Evolutionary conservation across 768 basidiomycete species (phyloP).

Genomic region (Chiua virens): DNA sequence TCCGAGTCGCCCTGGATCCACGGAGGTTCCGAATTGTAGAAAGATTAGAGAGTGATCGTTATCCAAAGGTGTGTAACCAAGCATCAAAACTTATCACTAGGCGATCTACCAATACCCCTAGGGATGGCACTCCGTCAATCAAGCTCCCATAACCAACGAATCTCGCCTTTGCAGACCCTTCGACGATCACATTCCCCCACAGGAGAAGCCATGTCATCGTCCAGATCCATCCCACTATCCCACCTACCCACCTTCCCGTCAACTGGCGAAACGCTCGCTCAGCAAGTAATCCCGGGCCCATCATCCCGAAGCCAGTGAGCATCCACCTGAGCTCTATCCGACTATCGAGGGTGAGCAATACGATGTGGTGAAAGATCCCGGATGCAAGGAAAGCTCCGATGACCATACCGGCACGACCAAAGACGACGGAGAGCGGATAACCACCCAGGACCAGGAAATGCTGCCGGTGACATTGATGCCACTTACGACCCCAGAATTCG

Average conservation of each 20-base stretch:
- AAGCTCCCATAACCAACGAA: constrained; percentile 9
- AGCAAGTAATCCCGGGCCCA: constrained; percentile 48
- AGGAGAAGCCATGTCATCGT: constrained; percentile 27
- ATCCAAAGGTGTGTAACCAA: not conserved
- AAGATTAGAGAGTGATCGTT: too few species aligned
- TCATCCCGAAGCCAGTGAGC: constrained; percentile 53
- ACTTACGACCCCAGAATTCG: constrained; percentile 39
- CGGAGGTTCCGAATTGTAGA: too few species aligned
- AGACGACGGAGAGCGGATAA: constrained; percentile 30
- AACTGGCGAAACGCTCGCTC: constrained; percentile 35
- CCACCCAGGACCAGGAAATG: constrained; percentile 33
- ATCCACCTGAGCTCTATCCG: constrained; percentile 44
- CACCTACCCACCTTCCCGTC: constrained; percentile 30
- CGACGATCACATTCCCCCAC: constrained; percentile 25
- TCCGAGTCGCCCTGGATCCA: too few species aligned
- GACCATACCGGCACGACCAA: constrained; percentile 49
- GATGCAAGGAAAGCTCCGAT: constrained; percentile 60
- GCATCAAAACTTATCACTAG: not conserved
- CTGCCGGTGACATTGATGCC: constrained; percentile 39
- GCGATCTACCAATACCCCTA: not conserved
- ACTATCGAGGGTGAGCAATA: constrained; percentile 49
- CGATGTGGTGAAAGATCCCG: constrained; percentile 52
- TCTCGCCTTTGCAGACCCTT: constrained; percentile 18
- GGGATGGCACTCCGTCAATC: constrained; percentile 6
- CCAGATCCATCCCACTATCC: constrained; percentile 36